Percentiles rank a stretch among this genome's conserved stretches.
These are phyloP conservation scores for Talaromyces stipitatus DNA, from an alignment of 495 filamentous ascomycete genomes.

Conservation along the genomic window DNA sequence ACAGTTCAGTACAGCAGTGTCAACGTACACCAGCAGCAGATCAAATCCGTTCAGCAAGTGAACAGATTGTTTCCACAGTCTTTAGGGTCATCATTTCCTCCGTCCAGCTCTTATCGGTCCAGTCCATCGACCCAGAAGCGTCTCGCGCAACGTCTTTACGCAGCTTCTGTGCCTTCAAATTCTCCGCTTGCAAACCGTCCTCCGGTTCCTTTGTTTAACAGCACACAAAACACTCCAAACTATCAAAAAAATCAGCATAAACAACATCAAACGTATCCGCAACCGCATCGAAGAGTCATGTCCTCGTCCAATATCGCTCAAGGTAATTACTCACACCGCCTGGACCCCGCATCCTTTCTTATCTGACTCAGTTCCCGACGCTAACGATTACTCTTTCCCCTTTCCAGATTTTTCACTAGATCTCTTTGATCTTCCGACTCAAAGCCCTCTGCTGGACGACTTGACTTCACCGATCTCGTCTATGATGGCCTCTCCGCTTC, in stretches of 20 bases:
- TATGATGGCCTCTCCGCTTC: conserved; percentile 19
- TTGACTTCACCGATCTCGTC: conserved; percentile 12
- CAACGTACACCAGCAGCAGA: conserved; percentile 6
- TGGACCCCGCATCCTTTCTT: background rate
- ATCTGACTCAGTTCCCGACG: background rate
- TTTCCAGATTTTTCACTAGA: conserved; percentile 12
- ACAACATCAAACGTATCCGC: conserved; percentile 5
- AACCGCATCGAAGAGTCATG: conserved; percentile 29
- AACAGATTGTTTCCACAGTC: conserved; percentile 30
- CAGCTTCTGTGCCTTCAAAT: conserved; percentile 29
- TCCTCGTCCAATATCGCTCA: conserved; percentile 31
- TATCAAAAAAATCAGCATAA: conserved; percentile 19
- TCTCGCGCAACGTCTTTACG: conserved; percentile 18
- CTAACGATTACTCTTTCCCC: background rate
- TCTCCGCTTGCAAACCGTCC: conserved; percentile 36
- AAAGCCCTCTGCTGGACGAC: conserved; percentile 18
- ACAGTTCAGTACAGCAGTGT: conserved; percentile 4
- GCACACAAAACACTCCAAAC: conserved; percentile 18
- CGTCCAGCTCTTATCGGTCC: conserved; percentile 39
- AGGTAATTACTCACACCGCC: conserved; percentile 14
- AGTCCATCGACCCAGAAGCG: conserved; percentile 32
- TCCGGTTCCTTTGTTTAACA: conserved; percentile 46
- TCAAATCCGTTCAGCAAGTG: conserved; percentile 21
- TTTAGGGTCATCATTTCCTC: conserved; percentile 19
- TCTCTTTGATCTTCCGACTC: conserved; percentile 27